Evolutionary conservation across 306 rosid species (phyloP).

Genomic region (Vigna hirtella): DNA sequence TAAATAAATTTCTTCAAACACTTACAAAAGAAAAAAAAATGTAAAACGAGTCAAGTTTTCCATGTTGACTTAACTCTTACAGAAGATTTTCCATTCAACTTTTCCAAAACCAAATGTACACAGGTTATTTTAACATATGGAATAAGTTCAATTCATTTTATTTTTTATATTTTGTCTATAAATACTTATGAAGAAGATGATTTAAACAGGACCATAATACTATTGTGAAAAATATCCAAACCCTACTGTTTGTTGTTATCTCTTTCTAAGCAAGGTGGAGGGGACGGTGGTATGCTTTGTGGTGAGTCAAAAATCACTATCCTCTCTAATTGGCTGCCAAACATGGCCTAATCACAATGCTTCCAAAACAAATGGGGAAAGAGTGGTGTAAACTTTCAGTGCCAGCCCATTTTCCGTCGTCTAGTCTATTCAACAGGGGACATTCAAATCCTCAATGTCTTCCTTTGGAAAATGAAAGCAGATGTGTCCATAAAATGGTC

Average conservation of each 20-base stretch:
- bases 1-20: not conserved
- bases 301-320: constrained; percentile 9
- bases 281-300: constrained; percentile 20
- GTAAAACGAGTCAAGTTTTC: not conserved
- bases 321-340: constrained; percentile 34
- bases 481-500: not conserved
- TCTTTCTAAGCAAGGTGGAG: constrained; percentile 25
- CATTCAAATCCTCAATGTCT: constrained; percentile 36
- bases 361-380: constrained; percentile 1
- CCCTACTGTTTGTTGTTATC: constrained; percentile 8
- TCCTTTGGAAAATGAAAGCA: constrained; percentile 24
- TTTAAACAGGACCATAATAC: not conserved
- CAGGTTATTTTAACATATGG: not conserved
- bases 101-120: not conserved
- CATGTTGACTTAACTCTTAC: not conserved
- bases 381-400: constrained; percentile 32
- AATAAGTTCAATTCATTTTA: not conserved
- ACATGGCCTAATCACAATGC: constrained; percentile 27
- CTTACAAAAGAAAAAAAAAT: not conserved
- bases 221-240: constrained; percentile 6
- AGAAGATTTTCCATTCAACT: not conserved
- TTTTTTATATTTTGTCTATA: not conserved
- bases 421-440: constrained; percentile 24
- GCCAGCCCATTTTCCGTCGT: constrained; percentile 33
- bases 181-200: not conserved